phyloP scores from a whole-genome alignment of 2,329 filamentous ascomycete genomes.

The Aspergillus sp. region DNA sequence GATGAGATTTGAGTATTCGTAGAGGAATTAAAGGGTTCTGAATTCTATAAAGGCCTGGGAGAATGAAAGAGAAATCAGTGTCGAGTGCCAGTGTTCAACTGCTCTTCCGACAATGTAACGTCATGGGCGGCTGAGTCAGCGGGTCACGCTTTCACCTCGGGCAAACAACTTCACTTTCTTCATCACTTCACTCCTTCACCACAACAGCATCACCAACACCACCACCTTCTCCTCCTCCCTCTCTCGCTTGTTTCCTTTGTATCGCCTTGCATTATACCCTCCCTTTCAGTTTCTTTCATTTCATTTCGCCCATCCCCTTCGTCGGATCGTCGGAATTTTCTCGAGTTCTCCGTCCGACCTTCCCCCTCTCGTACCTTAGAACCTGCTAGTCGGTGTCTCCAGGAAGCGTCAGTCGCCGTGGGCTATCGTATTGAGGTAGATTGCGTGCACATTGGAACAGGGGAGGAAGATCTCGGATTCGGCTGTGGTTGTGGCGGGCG shows the following conservation, averaged over 20 bases:
- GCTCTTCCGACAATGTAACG: background rate
- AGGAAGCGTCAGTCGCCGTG: conserved; percentile 19
- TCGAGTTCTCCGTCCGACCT: background rate
- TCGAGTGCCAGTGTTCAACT: background rate
- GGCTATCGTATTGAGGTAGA: conserved; percentile 20
- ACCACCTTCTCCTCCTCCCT: background rate
- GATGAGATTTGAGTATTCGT: background rate
- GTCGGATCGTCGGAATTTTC: background rate
- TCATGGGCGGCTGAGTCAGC: background rate
- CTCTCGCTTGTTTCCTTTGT: background rate
- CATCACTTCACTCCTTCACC: background rate
- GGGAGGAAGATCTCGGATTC: conserved; percentile 25
- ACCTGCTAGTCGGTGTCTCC: conserved; percentile 17
- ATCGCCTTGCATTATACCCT: background rate
- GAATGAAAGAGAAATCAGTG: background rate
- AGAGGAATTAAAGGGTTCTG: background rate
- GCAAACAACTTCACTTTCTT: background rate
- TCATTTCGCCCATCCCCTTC: background rate
- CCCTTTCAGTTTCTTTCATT: background rate
- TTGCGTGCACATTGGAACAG: conserved; percentile 12
- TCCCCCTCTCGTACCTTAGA: conserved; percentile 4
- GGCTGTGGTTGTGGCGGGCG: conserved; percentile 25
- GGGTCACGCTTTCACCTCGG: background rate
- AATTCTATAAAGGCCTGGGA: background rate
- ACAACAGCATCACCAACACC: background rate